Conservation (phyloP, 176 grass and related monocot genomes). For the Cenchrus fungigraminus region DNA sequence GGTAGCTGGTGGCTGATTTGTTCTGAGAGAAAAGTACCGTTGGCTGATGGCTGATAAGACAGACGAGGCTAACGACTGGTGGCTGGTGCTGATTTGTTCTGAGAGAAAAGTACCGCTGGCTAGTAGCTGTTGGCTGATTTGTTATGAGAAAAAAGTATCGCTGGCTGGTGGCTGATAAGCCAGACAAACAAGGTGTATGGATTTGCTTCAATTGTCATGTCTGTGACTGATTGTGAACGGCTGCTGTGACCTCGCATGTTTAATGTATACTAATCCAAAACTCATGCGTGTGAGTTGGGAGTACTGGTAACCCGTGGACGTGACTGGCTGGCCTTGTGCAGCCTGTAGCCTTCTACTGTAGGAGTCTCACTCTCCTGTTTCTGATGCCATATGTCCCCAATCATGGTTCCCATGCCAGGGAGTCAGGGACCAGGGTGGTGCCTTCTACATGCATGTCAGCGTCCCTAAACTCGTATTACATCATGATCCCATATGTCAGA, state of each 20-base stretch:
- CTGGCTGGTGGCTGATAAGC: too few relatives aligned
- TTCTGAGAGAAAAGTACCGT: too few relatives aligned
- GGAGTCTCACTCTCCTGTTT: not conserved
- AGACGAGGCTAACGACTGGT: too few relatives aligned
- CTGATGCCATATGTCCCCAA: slow-evolving; percentile 12
- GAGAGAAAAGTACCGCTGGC: too few relatives aligned
- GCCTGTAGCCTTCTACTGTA: not conserved
- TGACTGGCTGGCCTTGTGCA: not conserved
- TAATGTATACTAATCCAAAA: not conserved
- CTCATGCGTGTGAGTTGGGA: not conserved
- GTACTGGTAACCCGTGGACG: not conserved
- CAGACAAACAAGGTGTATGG: too few relatives aligned
- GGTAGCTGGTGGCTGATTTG: too few relatives aligned
- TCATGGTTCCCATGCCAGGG: not conserved
- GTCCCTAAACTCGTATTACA: not conserved
- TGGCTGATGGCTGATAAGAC: too few relatives aligned
- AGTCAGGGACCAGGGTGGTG: not conserved
- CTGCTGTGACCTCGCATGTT: not conserved
- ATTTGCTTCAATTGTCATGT: slow-evolving; percentile 20
- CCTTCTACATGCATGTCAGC: slow-evolving; percentile 11
- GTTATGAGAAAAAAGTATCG: too few relatives aligned
- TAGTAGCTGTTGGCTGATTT: too few relatives aligned
- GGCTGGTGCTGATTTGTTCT: too few relatives aligned
- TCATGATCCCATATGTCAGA: slow-evolving; percentile 23
- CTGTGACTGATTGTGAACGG: not conserved